phyloP scores from a whole-genome alignment of 129 eudicot species.

The Smallanthus sonchifolius region DNA sequence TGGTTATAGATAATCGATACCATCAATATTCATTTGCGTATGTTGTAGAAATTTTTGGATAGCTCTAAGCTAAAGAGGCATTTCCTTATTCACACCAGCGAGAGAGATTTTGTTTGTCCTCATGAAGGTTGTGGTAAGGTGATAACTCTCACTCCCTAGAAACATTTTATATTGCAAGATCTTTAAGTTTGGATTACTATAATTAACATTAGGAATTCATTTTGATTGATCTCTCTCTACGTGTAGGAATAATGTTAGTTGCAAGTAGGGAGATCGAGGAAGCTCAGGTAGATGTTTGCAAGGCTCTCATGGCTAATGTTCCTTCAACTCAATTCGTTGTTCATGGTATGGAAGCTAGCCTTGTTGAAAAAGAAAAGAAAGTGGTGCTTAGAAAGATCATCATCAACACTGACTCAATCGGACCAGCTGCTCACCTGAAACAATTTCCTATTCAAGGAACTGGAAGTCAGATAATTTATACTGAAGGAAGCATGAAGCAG shows the following conservation, averaged over 20 bases:
- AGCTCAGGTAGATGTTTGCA: no score
- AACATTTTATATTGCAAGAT: background rate
- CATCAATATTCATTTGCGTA: background rate
- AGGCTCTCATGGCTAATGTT: no score
- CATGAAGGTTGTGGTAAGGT: slow-evolving; percentile 99
- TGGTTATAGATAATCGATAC: background rate
- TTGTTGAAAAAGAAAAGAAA: no score
- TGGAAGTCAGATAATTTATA: no score
- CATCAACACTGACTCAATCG: no score
- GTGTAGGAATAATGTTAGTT: background rate
- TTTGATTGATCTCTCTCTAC: background rate
- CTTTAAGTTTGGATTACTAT: background rate
- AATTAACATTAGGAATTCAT: background rate
- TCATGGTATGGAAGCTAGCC: no score
- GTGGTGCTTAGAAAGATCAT: no score
- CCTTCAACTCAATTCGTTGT: no score
- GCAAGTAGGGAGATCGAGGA: no score
- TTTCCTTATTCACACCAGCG: slow-evolving; percentile 94
- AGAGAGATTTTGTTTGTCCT: slow-evolving; percentile 89
- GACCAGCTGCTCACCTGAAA: no score
- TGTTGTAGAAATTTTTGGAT: slow-evolving; percentile 97
- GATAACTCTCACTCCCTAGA: slow-evolving; percentile 24
- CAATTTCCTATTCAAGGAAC: no score
- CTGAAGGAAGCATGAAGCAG: no score
- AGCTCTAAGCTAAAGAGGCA: slow-evolving; percentile 94